phyloP scores from a whole-genome alignment of 2,329 filamentous ascomycete species.

The Teratosphaeria destructans region DNA sequence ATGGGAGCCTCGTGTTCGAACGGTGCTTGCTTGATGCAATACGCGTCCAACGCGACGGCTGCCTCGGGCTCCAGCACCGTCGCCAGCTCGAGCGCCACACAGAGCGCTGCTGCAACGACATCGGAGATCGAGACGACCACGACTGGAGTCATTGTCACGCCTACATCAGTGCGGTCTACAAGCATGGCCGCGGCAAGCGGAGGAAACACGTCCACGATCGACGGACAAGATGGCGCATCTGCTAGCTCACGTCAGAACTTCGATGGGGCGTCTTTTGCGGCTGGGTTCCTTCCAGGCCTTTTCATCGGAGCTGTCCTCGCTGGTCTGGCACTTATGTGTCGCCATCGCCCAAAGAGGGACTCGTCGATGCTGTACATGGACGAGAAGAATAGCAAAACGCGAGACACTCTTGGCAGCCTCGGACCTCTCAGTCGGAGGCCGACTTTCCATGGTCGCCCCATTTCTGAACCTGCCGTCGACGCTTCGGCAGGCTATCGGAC shows the following conservation, averaged over 20 bases:
- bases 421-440: slow-evolving; percentile 14
- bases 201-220: background rate
- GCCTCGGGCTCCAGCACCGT: background rate
- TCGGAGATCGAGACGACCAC: background rate
- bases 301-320: slow-evolving; percentile 18
- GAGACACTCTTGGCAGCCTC: slow-evolving; percentile 20
- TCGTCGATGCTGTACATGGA: slow-evolving; percentile 6
- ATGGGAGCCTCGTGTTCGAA: slow-evolving; percentile 57
- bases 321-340: slow-evolving; percentile 17
- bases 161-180: background rate
- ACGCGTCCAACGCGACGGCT: slow-evolving; percentile 10
- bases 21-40: background rate
- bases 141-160: background rate
- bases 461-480: slow-evolving; percentile 23
- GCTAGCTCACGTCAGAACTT: slow-evolving; percentile 10
- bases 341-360: slow-evolving; percentile 9
- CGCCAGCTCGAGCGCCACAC: background rate
- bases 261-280: slow-evolving; percentile 24
- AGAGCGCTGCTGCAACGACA: background rate
- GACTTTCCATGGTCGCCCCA: slow-evolving; percentile 21
- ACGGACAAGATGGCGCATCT: background rate
- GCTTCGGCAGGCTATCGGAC: slow-evolving; percentile 19
- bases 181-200: background rate
- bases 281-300: slow-evolving; percentile 26
- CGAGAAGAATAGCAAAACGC: slow-evolving; percentile 12